These are phyloP conservation scores for Pseudocercospora vitis DNA, from an alignment of 2,329 filamentous ascomycete species.

Conservation along the genomic window DNA sequence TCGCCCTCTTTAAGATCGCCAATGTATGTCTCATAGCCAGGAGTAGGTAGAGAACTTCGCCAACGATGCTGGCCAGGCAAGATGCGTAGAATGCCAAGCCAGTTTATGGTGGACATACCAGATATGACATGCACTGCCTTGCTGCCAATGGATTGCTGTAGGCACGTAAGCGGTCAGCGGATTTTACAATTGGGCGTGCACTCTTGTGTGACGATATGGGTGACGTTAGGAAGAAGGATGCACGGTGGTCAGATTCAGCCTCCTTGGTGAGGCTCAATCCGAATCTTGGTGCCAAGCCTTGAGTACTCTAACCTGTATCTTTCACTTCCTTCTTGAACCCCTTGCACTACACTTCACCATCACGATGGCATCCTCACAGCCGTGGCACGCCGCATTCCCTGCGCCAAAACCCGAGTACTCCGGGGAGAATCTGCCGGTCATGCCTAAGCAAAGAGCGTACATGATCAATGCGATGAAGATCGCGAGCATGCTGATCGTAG, in stretches of 20 bases:
- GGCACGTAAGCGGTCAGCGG: too few species aligned
- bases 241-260: not conserved
- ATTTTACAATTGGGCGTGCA: too few species aligned
- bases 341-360: not conserved
- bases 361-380: constrained; percentile 28
- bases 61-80: too few species aligned
- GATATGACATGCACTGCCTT: too few species aligned
- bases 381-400: constrained; percentile 48
- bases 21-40: too few species aligned
- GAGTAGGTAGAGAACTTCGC: too few species aligned
- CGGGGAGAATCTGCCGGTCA: constrained; percentile 35
- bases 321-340: not conserved
- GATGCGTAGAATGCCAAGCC: too few species aligned
- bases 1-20: too few species aligned
- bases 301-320: too few species aligned
- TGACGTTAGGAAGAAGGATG: not conserved
- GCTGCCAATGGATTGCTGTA: too few species aligned
- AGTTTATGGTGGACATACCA: too few species aligned
- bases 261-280: not conserved
- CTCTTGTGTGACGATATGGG: too few species aligned
- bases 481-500: constrained; percentile 44
- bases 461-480: constrained; percentile 40
- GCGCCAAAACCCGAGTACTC: constrained; percentile 37
- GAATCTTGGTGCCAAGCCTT: not conserved
- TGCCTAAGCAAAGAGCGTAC: constrained; percentile 42